Conservation (phyloP, 108 stramenopile genomes). For the Nitzschia putrida region DNA sequence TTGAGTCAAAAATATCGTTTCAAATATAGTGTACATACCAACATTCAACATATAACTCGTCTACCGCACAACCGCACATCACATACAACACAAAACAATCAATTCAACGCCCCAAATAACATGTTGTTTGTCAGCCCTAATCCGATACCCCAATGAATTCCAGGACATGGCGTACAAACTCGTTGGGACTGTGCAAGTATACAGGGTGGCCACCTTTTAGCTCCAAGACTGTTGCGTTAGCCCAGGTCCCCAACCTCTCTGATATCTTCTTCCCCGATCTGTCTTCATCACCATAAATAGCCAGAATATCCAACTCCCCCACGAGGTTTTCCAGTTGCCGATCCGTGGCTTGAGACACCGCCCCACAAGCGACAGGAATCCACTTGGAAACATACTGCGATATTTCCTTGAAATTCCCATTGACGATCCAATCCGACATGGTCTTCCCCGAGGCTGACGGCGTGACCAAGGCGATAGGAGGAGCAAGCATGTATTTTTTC, state of each 20-base stretch:
- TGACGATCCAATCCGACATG: slow-evolving; percentile 43
- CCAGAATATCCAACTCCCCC: slow-evolving; percentile 28
- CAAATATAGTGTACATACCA: too few species aligned
- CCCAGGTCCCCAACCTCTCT: slow-evolving; percentile 36
- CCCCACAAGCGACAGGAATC: slow-evolving; percentile 70
- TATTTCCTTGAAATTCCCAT: slow-evolving; percentile 24
- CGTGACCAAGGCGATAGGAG: slow-evolving; percentile 51
- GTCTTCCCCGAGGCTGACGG: slow-evolving; percentile 75
- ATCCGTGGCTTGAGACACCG: slow-evolving; percentile 20
- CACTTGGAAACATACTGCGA: slow-evolving; percentile 42
- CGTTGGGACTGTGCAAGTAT: slow-evolving; percentile 69
- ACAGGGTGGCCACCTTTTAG: slow-evolving; percentile 68
- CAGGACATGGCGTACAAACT: slow-evolving; percentile 46
- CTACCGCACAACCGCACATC: too few species aligned
- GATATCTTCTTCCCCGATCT: slow-evolving; percentile 44
- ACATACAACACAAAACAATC: too few species aligned
- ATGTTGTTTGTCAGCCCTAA: too few species aligned
- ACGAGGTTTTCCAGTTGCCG: slow-evolving; percentile 1
- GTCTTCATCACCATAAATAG: slow-evolving; percentile 70
- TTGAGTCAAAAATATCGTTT: too few species aligned
- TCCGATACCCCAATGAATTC: too few species aligned
- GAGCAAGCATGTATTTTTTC: slow-evolving; percentile 21
- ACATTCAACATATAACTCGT: too few species aligned
- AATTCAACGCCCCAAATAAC: too few species aligned
- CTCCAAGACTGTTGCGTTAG: slow-evolving; percentile 52